These are phyloP conservation scores for Globisporangium emineosum DNA, from an alignment of 352 stramenopile species.

Conservation along the genomic window DNA sequence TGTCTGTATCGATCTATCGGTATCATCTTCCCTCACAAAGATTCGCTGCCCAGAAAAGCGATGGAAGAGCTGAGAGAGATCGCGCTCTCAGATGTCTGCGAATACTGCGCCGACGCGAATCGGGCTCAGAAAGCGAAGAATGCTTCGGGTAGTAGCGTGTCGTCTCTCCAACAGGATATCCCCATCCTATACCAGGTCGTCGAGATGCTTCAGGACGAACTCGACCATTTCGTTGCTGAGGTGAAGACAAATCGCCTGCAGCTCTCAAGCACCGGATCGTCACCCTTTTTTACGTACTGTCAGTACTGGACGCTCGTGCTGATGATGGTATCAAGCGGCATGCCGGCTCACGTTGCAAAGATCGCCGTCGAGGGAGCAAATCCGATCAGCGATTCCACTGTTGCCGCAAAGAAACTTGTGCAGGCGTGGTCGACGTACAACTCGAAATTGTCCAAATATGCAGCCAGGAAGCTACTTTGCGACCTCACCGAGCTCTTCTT, in stretches of 20 bases:
- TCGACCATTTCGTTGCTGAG: conserved; percentile 55
- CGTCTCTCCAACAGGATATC: conserved; percentile 65
- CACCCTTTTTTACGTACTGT: conserved; percentile 56
- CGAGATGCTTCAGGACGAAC: conserved; percentile 45
- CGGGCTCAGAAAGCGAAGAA: conserved; percentile 2
- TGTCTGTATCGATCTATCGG: conserved; percentile 61
- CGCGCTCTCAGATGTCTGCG: conserved; percentile 46
- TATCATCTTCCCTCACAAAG: conserved; percentile 75
- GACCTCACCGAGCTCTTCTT: conserved; percentile 65
- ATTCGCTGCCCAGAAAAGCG: conserved; percentile 43
- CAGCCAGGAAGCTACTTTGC: conserved; percentile 51
- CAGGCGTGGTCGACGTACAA: conserved; percentile 57
- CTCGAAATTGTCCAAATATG: conserved; percentile 45
- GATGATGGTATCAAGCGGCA: conserved; percentile 39
- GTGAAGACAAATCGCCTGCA: conserved; percentile 71
- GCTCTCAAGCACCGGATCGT: conserved; percentile 24
- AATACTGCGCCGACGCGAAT: conserved; percentile 29
- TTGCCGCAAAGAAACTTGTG: conserved; percentile 42
- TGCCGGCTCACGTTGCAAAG: conserved; percentile 61
- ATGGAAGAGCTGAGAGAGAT: conserved; percentile 59
- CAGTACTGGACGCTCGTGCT: conserved; percentile 72
- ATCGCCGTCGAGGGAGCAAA: conserved; percentile 40
- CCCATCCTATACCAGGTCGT: conserved; percentile 57
- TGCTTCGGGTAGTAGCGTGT: background rate
- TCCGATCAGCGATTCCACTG: conserved; percentile 19